Evolutionary conservation across 768 basidiomycete genomes (phyloP).

Genomic region (Cytidiella melzeri): DNA sequence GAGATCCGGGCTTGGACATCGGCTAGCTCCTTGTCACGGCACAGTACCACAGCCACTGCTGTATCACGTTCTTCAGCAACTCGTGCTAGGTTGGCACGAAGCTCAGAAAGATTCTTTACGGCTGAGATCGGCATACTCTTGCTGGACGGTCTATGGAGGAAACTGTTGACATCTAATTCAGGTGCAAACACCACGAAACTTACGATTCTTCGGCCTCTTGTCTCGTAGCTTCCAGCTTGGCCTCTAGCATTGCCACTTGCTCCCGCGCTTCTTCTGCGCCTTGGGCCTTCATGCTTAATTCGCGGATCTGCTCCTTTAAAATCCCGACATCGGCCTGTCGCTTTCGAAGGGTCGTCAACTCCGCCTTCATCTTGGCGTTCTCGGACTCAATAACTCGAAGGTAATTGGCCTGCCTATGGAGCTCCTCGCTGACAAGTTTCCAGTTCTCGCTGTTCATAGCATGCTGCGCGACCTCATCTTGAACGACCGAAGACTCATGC

Average conservation of each 20-base stretch:
- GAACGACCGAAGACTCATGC: constrained; percentile 36
- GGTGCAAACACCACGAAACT: too few species aligned
- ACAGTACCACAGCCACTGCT: constrained; percentile 45
- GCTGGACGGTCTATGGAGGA: too few species aligned
- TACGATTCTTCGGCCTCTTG: constrained; percentile 56
- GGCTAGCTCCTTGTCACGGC: constrained; percentile 46
- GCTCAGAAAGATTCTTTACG: constrained; percentile 50
- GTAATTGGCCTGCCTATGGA: constrained; percentile 60
- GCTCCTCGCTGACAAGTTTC: constrained; percentile 59
- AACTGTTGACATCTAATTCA: too few species aligned
- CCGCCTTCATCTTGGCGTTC: constrained; percentile 49
- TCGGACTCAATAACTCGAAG: constrained; percentile 51
- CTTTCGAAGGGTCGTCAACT: constrained; percentile 49
- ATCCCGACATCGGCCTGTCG: constrained; percentile 61
- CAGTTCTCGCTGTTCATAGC: constrained; percentile 46
- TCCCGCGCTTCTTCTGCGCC: constrained; percentile 50
- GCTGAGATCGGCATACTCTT: constrained; percentile 43
- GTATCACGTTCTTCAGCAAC: constrained; percentile 64
- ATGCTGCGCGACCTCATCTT: constrained; percentile 24
- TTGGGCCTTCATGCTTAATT: constrained; percentile 46
- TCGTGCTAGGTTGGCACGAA: constrained; percentile 57
- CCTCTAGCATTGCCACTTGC: constrained; percentile 51
- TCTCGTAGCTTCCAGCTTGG: constrained; percentile 55
- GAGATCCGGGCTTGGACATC: constrained; percentile 30
- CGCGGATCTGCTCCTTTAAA: constrained; percentile 66